Evolutionary conservation across 306 rosid genomes (phyloP), one percentile per base, ranked within the genome.

Genomic region (Prunus davidiana): DNA sequence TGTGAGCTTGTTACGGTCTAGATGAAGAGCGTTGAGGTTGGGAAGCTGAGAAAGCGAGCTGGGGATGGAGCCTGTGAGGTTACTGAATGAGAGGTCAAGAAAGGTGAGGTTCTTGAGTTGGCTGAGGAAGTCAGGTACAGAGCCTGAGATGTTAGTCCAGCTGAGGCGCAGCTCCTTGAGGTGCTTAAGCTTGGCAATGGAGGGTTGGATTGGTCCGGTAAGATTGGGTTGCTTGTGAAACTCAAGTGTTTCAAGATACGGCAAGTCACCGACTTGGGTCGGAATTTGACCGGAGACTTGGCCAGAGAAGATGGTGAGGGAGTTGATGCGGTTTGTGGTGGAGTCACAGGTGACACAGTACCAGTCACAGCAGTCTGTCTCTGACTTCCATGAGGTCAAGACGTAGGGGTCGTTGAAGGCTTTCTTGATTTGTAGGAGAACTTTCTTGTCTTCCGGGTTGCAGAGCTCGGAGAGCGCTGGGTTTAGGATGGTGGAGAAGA

Each of bases 281-380:
- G 98, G 98, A 67, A 91, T 93, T 20, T 41, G 87, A 5, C 88
- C 90, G 0, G 92, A 76, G 52, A 89, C 64, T 5, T 77, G 45
- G 12, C 81, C 86, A 8, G 89, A 18, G 11, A 81, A 10, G 8
- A 93, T 45, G 43, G 85, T 25, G 34, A 91, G 89, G 65, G 91
- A 74, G 46, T 58, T 83, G 80, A 93, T 89, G 16, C 98, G 92
- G 85, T 93, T 78, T 28, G 96, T 72, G 18, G 50, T 85, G 50
- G 50, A 30, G 58, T 91, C 83, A 60, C 98, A 93, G 0, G 47
- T 6, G 74, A 93, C 89, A 20, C 74, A 20, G 74, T 89, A 80
- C 98, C 98, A 93, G 1, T 71, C 19, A 27, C 98, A 91, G 64
- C 98, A 89, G 54, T 89, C 98, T 0, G 57, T 69, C 64, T 83